Percentiles rank a stretch among this genome's conserved stretches.
Evolutionary conservation across 768 basidiomycete species (phyloP).

Genomic region (Pluteus cervinus): DNA sequence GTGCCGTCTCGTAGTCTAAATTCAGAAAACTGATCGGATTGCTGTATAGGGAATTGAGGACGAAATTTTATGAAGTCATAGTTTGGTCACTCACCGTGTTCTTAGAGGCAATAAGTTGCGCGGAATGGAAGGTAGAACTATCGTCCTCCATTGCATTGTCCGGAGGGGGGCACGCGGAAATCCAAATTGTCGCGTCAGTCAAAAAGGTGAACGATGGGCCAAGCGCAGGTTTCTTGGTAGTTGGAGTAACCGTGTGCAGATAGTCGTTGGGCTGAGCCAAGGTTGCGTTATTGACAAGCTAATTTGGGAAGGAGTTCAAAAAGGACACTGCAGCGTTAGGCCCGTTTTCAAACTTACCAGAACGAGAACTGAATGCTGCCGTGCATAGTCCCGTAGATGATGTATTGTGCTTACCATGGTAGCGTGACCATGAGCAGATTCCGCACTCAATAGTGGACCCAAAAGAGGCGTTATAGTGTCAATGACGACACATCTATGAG

Average conservation of each 20-base stretch:
- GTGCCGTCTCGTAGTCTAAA: no score
- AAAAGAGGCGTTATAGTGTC: conserved; percentile 63
- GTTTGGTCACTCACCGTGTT: no score
- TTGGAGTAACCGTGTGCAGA: conserved; percentile 10
- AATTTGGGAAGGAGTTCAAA: neutral
- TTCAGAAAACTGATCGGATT: no score
- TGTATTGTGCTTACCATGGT: conserved; percentile 69
- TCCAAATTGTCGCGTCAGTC: conserved; percentile 72
- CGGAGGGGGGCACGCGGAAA: conserved; percentile 33
- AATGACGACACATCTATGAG: conserved; percentile 48
- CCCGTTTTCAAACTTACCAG: conserved; percentile 54
- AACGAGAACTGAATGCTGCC: conserved; percentile 36
- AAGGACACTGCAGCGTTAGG: conserved; percentile 11
- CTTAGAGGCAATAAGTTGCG: no score
- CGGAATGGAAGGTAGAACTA: no score
- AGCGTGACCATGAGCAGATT: conserved; percentile 72
- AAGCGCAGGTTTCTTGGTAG: conserved; percentile 58
- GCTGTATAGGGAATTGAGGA: no score
- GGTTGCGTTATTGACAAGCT: conserved; percentile 63
- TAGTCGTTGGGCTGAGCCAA: conserved; percentile 12
- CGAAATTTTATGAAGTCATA: no score
- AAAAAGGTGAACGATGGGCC: conserved; percentile 72
- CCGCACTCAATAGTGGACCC: conserved; percentile 53
- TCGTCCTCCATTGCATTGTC: no score
- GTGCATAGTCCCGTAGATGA: conserved; percentile 47